These are phyloP conservation scores for Hibiscus syriacus DNA, from an alignment of 345 rosid genomes.

Conservation along the genomic window DNA sequence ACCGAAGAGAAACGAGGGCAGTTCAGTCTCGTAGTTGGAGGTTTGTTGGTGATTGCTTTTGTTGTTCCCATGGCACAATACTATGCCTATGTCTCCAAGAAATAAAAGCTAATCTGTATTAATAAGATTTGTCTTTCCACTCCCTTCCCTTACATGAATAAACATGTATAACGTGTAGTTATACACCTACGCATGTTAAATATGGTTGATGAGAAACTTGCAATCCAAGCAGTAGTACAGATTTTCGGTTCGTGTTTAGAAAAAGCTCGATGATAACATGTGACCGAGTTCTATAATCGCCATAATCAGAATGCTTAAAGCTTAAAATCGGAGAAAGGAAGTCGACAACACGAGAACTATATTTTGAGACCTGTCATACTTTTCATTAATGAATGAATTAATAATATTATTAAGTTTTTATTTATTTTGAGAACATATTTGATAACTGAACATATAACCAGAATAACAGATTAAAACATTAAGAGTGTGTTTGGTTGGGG, in stretches of 20 bases:
- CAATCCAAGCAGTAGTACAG: slow-evolving; percentile 9
- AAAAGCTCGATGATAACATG: background rate
- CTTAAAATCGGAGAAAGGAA: background rate
- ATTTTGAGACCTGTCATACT: too few species aligned
- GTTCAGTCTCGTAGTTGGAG: slow-evolving; percentile 89
- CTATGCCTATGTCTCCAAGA: slow-evolving; percentile 76
- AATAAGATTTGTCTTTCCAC: slow-evolving; percentile 3
- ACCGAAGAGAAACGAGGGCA: slow-evolving; percentile 96
- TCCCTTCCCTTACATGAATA: slow-evolving; percentile 7
- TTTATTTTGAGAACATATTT: too few species aligned
- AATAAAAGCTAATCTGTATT: slow-evolving; percentile 25
- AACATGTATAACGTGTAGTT: slow-evolving; percentile 14
- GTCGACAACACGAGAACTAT: too few species aligned
- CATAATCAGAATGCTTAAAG: background rate
- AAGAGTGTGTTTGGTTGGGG: too few species aligned
- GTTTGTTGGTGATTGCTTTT: slow-evolving; percentile 81
- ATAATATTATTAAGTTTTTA: too few species aligned
- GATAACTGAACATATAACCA: too few species aligned
- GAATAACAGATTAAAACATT: too few species aligned
- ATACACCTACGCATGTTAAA: slow-evolving; percentile 26
- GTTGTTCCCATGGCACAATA: slow-evolving; percentile 97
- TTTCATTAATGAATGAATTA: background rate
- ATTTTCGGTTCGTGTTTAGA: background rate
- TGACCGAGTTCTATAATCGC: background rate
- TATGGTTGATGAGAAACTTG: slow-evolving; percentile 22